phyloP scores from a whole-genome alignment of 257 asterid species.

The Gentiana straminea region DNA sequence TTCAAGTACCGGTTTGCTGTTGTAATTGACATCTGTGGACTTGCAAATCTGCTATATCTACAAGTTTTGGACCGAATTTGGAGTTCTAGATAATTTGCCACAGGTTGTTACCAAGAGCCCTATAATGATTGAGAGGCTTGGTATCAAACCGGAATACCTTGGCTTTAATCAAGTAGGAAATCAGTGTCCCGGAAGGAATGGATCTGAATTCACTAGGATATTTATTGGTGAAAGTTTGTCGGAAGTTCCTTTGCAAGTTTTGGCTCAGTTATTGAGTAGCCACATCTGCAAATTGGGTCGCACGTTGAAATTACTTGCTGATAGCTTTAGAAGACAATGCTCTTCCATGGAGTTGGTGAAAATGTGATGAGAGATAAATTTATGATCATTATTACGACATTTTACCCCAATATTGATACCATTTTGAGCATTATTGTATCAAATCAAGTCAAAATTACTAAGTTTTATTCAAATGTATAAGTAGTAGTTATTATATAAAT shows the following conservation, averaged over 20 bases:
- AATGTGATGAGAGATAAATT: no score
- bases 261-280: constrained; percentile 66
- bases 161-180: constrained; percentile 64
- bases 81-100: constrained; percentile 82
- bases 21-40: no score
- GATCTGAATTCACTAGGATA: constrained; percentile 44
- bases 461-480: no score
- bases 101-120: constrained; percentile 66
- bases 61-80: no score
- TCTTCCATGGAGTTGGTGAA: constrained; percentile 73
- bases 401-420: no score
- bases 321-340: constrained; percentile 85
- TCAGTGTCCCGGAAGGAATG: constrained; percentile 64
- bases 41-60: no score
- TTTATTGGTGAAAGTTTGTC: constrained; percentile 89
- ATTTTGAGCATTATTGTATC: no score
- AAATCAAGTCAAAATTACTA: no score
- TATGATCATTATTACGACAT: no score
- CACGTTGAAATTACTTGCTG: constrained; percentile 65
- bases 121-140: constrained; percentile 97
- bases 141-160: constrained; percentile 80
- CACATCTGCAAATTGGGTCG: constrained; percentile 74
- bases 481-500: no score
- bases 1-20: no score
- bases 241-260: constrained; percentile 56